Evolutionary conservation across 257 asterid genomes (phyloP).

Genomic region (Scutellaria galericulata): DNA sequence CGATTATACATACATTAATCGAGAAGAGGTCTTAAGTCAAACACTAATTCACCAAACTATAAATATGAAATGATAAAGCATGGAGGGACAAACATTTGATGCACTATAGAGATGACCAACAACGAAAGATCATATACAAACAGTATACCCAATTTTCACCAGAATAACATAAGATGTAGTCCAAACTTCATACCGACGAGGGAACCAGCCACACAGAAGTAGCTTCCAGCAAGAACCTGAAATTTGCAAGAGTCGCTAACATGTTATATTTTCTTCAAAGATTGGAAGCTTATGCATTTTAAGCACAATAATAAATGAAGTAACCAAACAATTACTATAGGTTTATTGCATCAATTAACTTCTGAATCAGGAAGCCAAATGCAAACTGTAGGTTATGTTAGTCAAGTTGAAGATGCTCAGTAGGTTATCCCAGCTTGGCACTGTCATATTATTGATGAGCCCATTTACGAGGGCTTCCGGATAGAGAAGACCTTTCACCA

Average conservation of each 20-base stretch:
- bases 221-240: slow-evolving; percentile 99
- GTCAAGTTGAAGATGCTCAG: slow-evolving; percentile 75
- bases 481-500: slow-evolving; percentile 86
- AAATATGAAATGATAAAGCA: no score
- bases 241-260: slow-evolving; percentile 1
- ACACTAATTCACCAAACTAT: no score
- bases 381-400: slow-evolving; percentile 64
- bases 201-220: slow-evolving; percentile 91
- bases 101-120: no score
- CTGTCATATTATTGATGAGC: slow-evolving; percentile 49
- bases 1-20: no score
- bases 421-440: slow-evolving; percentile 84
- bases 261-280: neutral
- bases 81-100: no score
- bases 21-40: no score
- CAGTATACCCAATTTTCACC: no score
- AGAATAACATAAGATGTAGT: no score
- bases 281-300: neutral
- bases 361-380: slow-evolving; percentile 15
- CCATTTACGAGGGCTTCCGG: slow-evolving; percentile 81
- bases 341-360: slow-evolving; percentile 1
- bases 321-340: neutral
- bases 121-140: no score
- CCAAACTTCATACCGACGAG: slow-evolving; percentile 54
- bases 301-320: neutral